Evolutionary conservation across 495 filamentous ascomycete genomes (phyloP).

Genomic region (Clohesyomyces aquaticus): DNA sequence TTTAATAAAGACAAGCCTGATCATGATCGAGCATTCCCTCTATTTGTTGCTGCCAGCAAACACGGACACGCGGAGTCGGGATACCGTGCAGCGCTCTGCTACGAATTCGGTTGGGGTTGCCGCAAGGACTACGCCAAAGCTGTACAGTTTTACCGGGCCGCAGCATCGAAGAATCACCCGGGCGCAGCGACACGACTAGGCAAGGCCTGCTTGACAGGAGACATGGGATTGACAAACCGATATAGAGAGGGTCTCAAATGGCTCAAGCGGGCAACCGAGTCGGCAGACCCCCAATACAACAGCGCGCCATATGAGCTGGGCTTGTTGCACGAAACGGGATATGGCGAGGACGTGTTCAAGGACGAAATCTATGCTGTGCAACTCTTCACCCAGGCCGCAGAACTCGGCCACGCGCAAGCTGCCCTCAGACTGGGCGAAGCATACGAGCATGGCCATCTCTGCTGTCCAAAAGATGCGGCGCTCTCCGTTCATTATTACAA

Average conservation of each 20-base stretch:
- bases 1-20: conserved; percentile 93
- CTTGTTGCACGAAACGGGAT: conserved; percentile 83
- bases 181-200: conserved; percentile 93
- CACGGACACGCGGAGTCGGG: conserved; percentile 96
- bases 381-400: conserved; percentile 90
- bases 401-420: conserved; percentile 85
- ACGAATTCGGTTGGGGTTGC: conserved; percentile 97
- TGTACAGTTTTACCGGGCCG: conserved; percentile 86
- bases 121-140: conserved; percentile 86
- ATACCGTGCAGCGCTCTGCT: conserved; percentile 91
- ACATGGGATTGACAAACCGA: conserved; percentile 81
- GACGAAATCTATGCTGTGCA: conserved; percentile 91
- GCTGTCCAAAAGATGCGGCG: conserved; percentile 87
- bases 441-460: conserved; percentile 89
- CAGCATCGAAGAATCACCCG: conserved; percentile 91
- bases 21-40: conserved; percentile 83
- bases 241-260: conserved; percentile 94
- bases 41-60: conserved; percentile 93
- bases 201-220: conserved; percentile 82
- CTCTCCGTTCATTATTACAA: conserved; percentile 98
- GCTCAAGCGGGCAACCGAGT: conserved; percentile 90
- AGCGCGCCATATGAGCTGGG: conserved; percentile 90
- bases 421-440: conserved; percentile 89
- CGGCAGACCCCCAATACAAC: conserved; percentile 89
- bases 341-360: conserved; percentile 87